Base-by-base conservation (phyloP, 2,329 filamentous ascomycete species). In the Cryoendolithus antarcticus region DNA sequence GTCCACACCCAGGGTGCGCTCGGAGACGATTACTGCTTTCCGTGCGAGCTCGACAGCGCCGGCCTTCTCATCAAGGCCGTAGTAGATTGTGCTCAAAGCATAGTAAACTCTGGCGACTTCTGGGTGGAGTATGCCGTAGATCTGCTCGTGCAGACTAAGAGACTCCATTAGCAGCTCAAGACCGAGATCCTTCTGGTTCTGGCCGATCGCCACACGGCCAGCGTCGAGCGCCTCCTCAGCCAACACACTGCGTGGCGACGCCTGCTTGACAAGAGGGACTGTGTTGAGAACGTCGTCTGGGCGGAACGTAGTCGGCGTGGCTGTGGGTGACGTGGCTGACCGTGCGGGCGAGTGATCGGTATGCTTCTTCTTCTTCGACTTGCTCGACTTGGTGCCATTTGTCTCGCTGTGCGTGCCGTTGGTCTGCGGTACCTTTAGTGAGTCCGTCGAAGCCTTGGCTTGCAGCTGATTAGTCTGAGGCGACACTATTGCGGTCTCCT, bases 21-120 rank as follows among this genome's bases (percentile, higher is more conserved):
- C 91, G 2, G 88, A 83, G 32, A 98, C 88, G 45, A 98, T 89
- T 49, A 94, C 88, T 15, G 91, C 88, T 68, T 98, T 98, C 58
- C 86, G 84, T 11, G 91, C 88, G 46, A 98, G 75, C 63, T 98
- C 91, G 15, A 96, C 82, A 15, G 91, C 91, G 7, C 86, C 85
- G 30, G 88, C 84, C 70, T 96, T 96, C 67, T 98, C 91, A 39
- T 96, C 91, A n/a, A 94, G 75, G 60, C 93, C 84, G 63, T 93
- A 96, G 67, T 95, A 95, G 40, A 96, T 73, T 71, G 93, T 94
- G 2, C 91, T 94, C 34, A 98, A 65, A 38, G 83, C 86, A 63
- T 94, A 89, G 69, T 98, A 98, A 21, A 93, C 82, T 47, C 88
- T 80, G 34, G 89, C 91, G 43, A 96, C 89, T 64, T 98, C 91